Conservation (phyloP, 2,329 filamentous ascomycete genomes). For the Aspergillus novofumigatus region DNA sequence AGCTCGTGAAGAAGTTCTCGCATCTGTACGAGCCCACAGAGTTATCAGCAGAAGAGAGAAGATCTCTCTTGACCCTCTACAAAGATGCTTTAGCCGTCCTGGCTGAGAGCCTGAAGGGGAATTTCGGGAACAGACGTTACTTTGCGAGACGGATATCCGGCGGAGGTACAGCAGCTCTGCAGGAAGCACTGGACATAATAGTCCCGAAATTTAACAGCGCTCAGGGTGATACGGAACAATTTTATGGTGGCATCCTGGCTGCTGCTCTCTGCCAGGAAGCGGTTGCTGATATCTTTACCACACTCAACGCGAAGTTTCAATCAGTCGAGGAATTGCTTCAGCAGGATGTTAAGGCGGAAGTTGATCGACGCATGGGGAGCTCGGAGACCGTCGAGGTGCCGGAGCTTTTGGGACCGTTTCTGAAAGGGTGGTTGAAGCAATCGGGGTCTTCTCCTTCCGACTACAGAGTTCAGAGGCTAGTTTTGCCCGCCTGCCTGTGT, state of each 20-base stretch:
- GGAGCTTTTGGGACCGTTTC: slow-evolving; percentile 36
- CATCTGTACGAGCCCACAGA: slow-evolving; percentile 67
- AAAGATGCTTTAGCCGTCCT: slow-evolving; percentile 57
- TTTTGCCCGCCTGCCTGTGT: slow-evolving; percentile 62
- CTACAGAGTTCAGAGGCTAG: slow-evolving; percentile 41
- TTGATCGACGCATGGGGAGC: slow-evolving; percentile 36
- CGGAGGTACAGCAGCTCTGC: slow-evolving; percentile 73
- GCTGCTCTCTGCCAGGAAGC: slow-evolving; percentile 77
- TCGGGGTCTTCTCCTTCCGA: slow-evolving; percentile 50
- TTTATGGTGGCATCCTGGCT: slow-evolving; percentile 77
- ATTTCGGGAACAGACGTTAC: slow-evolving; percentile 82
- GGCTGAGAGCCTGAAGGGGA: slow-evolving; percentile 68
- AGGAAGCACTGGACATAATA: slow-evolving; percentile 65
- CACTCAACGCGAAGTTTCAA: slow-evolving; percentile 28
- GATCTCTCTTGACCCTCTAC: slow-evolving; percentile 64
- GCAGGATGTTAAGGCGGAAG: slow-evolving; percentile 23
- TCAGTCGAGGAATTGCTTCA: slow-evolving; percentile 12
- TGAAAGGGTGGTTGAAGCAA: slow-evolving; percentile 53
- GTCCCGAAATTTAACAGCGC: slow-evolving; percentile 50
- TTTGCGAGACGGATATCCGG: slow-evolving; percentile 72
- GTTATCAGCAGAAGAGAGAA: slow-evolving; percentile 59
- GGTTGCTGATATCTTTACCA: slow-evolving; percentile 63
- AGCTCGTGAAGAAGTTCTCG: slow-evolving; percentile 65
- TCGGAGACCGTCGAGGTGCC: slow-evolving; percentile 42
- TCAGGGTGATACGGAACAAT: slow-evolving; percentile 62